These are phyloP conservation scores for Fusarium mangiferae DNA, from an alignment of 2,329 filamentous ascomycete genomes.

Conservation along the genomic window DNA sequence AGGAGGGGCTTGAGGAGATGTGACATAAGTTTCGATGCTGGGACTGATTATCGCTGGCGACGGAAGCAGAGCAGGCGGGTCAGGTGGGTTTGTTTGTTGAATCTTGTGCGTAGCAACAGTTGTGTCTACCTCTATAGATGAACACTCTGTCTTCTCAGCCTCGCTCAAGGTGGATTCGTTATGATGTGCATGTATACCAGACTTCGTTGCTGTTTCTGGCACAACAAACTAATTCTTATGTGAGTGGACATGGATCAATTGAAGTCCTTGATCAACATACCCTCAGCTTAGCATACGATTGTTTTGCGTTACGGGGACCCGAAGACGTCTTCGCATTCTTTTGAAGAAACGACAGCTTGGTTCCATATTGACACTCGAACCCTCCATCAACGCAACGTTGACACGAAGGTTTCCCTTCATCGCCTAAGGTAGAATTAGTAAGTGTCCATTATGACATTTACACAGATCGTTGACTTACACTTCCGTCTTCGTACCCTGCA, in stretches of 20 bases:
- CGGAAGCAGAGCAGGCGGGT: neutral
- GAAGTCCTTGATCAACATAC: slow-evolving; percentile 5
- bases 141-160: neutral
- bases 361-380: slow-evolving; percentile 60
- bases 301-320: slow-evolving; percentile 24
- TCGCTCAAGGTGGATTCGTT: neutral
- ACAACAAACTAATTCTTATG: slow-evolving; percentile 29
- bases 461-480: slow-evolving; percentile 46
- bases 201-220: slow-evolving; percentile 26
- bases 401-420: slow-evolving; percentile 61
- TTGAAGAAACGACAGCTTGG: slow-evolving; percentile 58
- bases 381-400: slow-evolving; percentile 58
- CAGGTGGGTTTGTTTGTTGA: neutral
- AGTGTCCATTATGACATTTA: neutral
- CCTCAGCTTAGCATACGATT: slow-evolving; percentile 37
- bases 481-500: slow-evolving; percentile 61
- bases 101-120: neutral
- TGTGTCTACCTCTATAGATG: slow-evolving; percentile 2
- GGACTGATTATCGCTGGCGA: slow-evolving; percentile 14
- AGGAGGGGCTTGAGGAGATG: slow-evolving; percentile 9
- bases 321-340: slow-evolving; percentile 58
- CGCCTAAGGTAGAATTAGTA: slow-evolving; percentile 50
- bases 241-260: neutral
- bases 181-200: slow-evolving; percentile 12
- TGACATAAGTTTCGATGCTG: slow-evolving; percentile 1